A percentile compares a stretch with the other conserved stretches of the same genome.
These are phyloP conservation scores for Eremothecium coryli DNA, from an alignment of 1,139 yeast genomes.

Conservation along the genomic window DNA sequence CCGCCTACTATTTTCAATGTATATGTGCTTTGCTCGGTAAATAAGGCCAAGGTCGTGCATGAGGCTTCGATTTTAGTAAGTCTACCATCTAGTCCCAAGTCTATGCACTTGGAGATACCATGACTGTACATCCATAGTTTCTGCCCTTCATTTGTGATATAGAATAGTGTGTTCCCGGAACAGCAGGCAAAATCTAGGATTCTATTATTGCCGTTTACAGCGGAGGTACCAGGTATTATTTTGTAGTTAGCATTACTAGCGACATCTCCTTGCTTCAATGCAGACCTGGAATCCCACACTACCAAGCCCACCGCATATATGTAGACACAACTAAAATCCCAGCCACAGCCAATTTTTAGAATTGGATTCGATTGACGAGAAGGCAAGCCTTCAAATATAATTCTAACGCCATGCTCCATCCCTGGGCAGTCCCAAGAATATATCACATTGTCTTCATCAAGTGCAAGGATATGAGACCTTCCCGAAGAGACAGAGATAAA, in stretches of 20 bases:
- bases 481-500: slow-evolving; percentile 54
- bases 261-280: slow-evolving; percentile 26
- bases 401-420: slow-evolving; percentile 39
- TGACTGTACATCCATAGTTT: slow-evolving; percentile 37
- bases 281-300: slow-evolving; percentile 47
- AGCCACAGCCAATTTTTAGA: slow-evolving; percentile 54
- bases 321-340: slow-evolving; percentile 52
- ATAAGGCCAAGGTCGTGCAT: slow-evolving; percentile 40
- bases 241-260: slow-evolving; percentile 35
- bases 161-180: slow-evolving; percentile 45
- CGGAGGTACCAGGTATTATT: slow-evolving; percentile 36
- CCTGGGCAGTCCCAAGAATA: slow-evolving; percentile 56
- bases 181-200: slow-evolving; percentile 48
- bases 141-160: slow-evolving; percentile 38
- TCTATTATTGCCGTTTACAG: slow-evolving; percentile 26
- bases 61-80: slow-evolving; percentile 24
- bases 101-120: slow-evolving; percentile 17
- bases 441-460: slow-evolving; percentile 43
- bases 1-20: slow-evolving; percentile 35
- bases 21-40: slow-evolving; percentile 41
- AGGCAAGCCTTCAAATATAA: slow-evolving; percentile 34
- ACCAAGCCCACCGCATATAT: slow-evolving; percentile 47
- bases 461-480: slow-evolving; percentile 54
- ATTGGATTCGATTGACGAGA: slow-evolving; percentile 28
- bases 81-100: slow-evolving; percentile 21